Evolutionary conservation across 805 yeast genomes (phyloP).

Genomic region (Nakazawaea pomicola): DNA sequence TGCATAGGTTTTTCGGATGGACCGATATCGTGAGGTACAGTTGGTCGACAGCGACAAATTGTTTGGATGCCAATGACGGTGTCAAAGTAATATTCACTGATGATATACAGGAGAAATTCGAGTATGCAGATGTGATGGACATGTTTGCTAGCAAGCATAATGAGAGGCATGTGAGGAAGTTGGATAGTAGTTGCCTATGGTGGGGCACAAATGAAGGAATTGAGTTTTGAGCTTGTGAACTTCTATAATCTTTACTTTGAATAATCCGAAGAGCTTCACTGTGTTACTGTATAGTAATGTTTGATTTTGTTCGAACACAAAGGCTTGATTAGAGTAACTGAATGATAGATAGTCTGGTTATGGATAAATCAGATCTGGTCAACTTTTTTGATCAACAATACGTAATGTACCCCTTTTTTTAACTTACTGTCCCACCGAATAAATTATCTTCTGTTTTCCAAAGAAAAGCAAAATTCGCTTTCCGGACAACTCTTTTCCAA

Average conservation of each 20-base stretch:
- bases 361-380: too few relatives aligned
- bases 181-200: slow-evolving; percentile 13
- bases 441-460: too few relatives aligned
- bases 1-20: slow-evolving; percentile 87
- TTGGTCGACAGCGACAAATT: slow-evolving; percentile 90
- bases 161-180: background rate
- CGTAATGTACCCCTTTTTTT: too few relatives aligned
- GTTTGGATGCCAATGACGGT: slow-evolving; percentile 49
- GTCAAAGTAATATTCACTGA: slow-evolving; percentile 60
- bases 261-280: too few relatives aligned
- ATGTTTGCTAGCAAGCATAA: slow-evolving; percentile 9
- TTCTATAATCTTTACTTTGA: background rate
- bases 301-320: too few relatives aligned
- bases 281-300: too few relatives aligned
- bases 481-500: slow-evolving; percentile 15
- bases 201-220: slow-evolving; percentile 11
- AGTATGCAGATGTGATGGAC: slow-evolving; percentile 7
- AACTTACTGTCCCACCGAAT: too few relatives aligned
- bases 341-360: too few relatives aligned
- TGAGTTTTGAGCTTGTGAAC: background rate
- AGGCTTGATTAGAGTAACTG: too few relatives aligned
- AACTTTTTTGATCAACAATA: too few relatives aligned
- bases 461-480: background rate
- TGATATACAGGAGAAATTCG: slow-evolving; percentile 24
- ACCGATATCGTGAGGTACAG: slow-evolving; percentile 69